These are phyloP conservation scores for Penicillium paxilli DNA, from an alignment of 495 filamentous ascomycete species.

Conservation along the genomic window DNA sequence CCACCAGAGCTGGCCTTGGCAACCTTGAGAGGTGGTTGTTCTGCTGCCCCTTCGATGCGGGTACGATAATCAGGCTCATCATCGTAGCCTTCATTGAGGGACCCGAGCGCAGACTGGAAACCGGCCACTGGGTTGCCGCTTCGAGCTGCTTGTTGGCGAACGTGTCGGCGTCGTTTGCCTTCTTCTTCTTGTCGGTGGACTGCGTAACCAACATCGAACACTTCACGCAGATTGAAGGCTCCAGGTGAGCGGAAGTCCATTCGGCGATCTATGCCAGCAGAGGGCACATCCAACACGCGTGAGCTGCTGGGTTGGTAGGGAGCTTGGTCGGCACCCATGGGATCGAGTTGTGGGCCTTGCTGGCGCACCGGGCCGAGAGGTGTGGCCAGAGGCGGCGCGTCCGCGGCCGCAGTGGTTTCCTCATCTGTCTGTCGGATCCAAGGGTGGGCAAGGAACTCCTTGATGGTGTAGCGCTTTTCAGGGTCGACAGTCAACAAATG, in stretches of 20 bases:
- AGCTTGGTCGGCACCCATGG: conserved; percentile 37
- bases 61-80: conserved; percentile 50
- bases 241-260: conserved; percentile 96
- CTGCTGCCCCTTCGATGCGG: conserved; percentile 46
- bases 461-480: conserved; percentile 85
- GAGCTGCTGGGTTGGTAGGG: conserved; percentile 42
- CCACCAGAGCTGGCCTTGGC: conserved; percentile 57
- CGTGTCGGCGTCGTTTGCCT: conserved; percentile 80
- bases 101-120: conserved; percentile 57
- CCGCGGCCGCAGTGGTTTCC: conserved; percentile 66
- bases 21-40: conserved; percentile 62
- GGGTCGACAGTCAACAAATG: conserved; percentile 93
- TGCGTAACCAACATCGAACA: conserved; percentile 96
- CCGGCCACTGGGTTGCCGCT: conserved; percentile 47
- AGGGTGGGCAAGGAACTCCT: conserved; percentile 84
- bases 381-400: conserved; percentile 76
- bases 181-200: conserved; percentile 97
- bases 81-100: conserved; percentile 69
- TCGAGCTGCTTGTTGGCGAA: conserved; percentile 65
- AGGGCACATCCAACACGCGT: conserved; percentile 50
- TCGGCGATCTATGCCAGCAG: conserved; percentile 58
- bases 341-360: conserved; percentile 33
- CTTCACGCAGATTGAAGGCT: conserved; percentile 91
- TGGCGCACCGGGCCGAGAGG: conserved; percentile 54
- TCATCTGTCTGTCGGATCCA: conserved; percentile 86